Evolutionary conservation across 768 basidiomycete genomes (phyloP).

Genomic region (Coprinopsis marcescibilis): DNA sequence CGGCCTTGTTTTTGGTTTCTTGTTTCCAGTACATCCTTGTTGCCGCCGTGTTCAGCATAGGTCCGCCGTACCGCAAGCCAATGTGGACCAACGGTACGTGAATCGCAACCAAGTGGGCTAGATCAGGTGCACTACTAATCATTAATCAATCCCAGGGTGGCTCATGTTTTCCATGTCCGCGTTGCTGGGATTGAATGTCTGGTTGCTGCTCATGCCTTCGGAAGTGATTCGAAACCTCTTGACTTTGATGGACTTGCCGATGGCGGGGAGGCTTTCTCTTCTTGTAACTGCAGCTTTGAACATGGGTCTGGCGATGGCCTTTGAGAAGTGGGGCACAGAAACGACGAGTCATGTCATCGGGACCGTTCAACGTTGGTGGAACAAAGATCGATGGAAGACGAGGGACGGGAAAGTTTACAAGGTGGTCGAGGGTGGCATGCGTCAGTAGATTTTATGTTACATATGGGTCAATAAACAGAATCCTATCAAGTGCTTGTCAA

Average conservation of each 20-base stretch:
- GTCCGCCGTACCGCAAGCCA: slow-evolving; percentile 91
- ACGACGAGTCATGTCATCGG: slow-evolving; percentile 53
- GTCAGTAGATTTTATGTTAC: slow-evolving; percentile 14
- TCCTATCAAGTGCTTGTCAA: neutral
- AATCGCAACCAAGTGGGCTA: neutral
- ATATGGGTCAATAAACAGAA: neutral
- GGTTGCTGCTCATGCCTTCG: slow-evolving; percentile 73
- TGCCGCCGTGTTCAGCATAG: slow-evolving; percentile 96
- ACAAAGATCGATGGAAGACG: slow-evolving; percentile 38
- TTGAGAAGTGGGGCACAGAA: slow-evolving; percentile 72
- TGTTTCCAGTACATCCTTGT: slow-evolving; percentile 99
- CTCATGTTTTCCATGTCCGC: slow-evolving; percentile 72
- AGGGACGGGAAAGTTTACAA: slow-evolving; percentile 80
- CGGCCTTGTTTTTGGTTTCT: slow-evolving; percentile 86
- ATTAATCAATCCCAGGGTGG: slow-evolving; percentile 48
- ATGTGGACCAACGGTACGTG: slow-evolving; percentile 90
- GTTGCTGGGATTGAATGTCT: slow-evolving; percentile 66
- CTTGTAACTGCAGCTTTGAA: slow-evolving; percentile 64
- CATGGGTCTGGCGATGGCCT: slow-evolving; percentile 61
- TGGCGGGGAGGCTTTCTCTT: slow-evolving; percentile 63
- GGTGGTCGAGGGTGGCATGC: slow-evolving; percentile 71
- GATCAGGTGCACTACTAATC: neutral
- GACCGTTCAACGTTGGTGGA: slow-evolving; percentile 34
- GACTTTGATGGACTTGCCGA: slow-evolving; percentile 71
- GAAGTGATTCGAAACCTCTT: slow-evolving; percentile 52